Evolutionary conservation across 768 basidiomycete species (phyloP).

Genomic region (Termitomyces sp.): DNA sequence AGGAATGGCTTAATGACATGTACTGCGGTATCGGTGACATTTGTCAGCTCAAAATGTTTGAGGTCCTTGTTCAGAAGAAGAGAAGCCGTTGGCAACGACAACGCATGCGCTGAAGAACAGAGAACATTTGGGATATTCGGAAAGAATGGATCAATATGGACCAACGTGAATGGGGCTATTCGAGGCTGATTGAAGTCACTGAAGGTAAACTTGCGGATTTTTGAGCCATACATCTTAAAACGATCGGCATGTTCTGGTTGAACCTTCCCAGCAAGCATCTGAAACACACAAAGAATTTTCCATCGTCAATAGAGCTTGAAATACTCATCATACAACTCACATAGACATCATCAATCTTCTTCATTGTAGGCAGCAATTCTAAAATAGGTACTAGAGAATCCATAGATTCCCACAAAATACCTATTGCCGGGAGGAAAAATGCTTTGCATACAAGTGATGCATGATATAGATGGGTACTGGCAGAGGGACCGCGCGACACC

Average conservation of each 20-base stretch:
- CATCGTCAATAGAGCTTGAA: background rate
- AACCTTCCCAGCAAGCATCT: background rate
- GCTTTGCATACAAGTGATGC: slow-evolving; percentile 22
- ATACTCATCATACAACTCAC: background rate
- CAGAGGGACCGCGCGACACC: background rate
- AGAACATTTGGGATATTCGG: background rate
- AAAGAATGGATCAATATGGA: background rate
- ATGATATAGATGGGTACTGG: background rate
- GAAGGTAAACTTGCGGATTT: background rate
- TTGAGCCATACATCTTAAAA: background rate
- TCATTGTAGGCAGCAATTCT: slow-evolving; percentile 24
- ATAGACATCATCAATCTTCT: background rate
- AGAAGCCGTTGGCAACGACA: background rate
- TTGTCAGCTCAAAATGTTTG: background rate
- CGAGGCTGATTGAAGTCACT: background rate
- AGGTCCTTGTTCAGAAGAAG: background rate
- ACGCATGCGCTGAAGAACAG: background rate
- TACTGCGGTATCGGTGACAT: background rate
- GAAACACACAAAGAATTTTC: background rate
- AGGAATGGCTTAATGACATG: background rate
- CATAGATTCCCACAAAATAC: slow-evolving; percentile 25
- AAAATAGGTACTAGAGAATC: slow-evolving; percentile 27
- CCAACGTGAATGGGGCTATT: background rate
- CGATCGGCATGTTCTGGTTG: background rate
- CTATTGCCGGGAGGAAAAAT: slow-evolving; percentile 26